Conservation (phyloP, 2,329 filamentous ascomycete species). For the Epicoccum nigrum region DNA sequence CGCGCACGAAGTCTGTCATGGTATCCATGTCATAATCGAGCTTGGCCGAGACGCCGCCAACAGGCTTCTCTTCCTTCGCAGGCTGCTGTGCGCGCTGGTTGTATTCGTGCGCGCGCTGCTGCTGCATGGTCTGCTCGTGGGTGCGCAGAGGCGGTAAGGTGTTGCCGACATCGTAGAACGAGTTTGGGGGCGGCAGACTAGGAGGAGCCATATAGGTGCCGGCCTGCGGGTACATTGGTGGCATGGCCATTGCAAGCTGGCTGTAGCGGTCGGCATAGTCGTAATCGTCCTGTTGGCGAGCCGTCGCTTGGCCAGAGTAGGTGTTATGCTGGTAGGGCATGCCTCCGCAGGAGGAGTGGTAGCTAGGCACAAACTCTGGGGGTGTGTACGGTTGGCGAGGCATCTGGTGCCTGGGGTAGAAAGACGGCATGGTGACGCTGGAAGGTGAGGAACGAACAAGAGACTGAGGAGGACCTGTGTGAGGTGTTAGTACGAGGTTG, state of each 20-base stretch:
- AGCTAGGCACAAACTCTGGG: constrained; percentile 54
- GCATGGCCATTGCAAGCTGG: constrained; percentile 50
- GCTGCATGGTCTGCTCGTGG: constrained; percentile 45
- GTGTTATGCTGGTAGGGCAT: constrained; percentile 55
- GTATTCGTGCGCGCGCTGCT: constrained; percentile 51
- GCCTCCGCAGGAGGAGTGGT: constrained; percentile 52
- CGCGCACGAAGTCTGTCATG: constrained; percentile 94
- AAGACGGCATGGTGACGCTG: constrained; percentile 56
- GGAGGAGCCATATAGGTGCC: constrained; percentile 47
- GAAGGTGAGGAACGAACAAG: constrained; percentile 45
- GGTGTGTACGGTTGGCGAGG: constrained; percentile 55
- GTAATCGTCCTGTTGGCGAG: constrained; percentile 53
- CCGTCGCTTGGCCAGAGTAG: constrained; percentile 50
- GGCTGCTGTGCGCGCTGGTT: constrained; percentile 48
- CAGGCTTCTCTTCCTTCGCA: constrained; percentile 68
- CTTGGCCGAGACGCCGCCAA: constrained; percentile 88
- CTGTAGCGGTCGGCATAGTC: constrained; percentile 56
- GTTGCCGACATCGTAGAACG: constrained; percentile 53
- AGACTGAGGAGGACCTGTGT: constrained; percentile 51
- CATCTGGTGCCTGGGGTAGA: constrained; percentile 55
- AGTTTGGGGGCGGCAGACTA: constrained; percentile 45
- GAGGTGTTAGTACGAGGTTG: constrained; percentile 23
- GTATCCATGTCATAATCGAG: constrained; percentile 96
- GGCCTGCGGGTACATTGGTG: constrained; percentile 49
- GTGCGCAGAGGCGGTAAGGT: constrained; percentile 56